phyloP scores from a whole-genome alignment of 2,329 filamentous ascomycete genomes.

The Paecilomyces sp. region DNA sequence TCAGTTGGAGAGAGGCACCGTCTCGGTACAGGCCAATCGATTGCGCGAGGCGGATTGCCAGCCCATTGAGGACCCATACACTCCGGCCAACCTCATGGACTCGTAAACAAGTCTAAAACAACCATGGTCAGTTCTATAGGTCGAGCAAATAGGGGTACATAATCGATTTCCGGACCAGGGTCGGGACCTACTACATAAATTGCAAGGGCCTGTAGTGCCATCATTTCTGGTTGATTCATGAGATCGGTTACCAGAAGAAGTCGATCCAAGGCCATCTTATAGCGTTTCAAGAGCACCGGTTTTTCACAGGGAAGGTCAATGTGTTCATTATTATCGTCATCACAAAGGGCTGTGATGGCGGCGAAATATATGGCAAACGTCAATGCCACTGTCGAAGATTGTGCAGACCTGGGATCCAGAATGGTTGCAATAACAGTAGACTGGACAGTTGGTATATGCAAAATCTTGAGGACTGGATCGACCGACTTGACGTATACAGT shows the following conservation, averaged over 20 bases:
- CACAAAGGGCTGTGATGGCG: constrained; percentile 37
- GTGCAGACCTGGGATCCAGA: constrained; percentile 22
- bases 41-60: constrained; percentile 53
- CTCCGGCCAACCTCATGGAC: constrained; percentile 37
- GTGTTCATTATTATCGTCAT: constrained; percentile 16
- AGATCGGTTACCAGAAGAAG: constrained; percentile 8
- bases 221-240: constrained; percentile 10
- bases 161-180: constrained; percentile 3
- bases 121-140: constrained; percentile 40
- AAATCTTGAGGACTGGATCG: constrained; percentile 13
- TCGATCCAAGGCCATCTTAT: constrained; percentile 6
- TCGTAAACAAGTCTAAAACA: constrained; percentile 49
- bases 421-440: constrained; percentile 12
- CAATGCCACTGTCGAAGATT: constrained; percentile 31
- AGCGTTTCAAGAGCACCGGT: constrained; percentile 2
- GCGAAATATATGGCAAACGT: constrained; percentile 53
- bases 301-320: constrained; percentile 8
- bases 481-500: constrained; percentile 12
- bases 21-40: constrained; percentile 56
- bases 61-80: constrained; percentile 50
- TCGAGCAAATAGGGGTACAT: not conserved
- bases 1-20: constrained; percentile 43
- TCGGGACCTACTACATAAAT: constrained; percentile 15
- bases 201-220: constrained; percentile 10
- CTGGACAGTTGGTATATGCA: constrained; percentile 13